Evolutionary conservation across 2,329 filamentous ascomycete species (phyloP), one percentile per base, ranked within the genome.

Genomic region (Basipetospora sp.): DNA sequence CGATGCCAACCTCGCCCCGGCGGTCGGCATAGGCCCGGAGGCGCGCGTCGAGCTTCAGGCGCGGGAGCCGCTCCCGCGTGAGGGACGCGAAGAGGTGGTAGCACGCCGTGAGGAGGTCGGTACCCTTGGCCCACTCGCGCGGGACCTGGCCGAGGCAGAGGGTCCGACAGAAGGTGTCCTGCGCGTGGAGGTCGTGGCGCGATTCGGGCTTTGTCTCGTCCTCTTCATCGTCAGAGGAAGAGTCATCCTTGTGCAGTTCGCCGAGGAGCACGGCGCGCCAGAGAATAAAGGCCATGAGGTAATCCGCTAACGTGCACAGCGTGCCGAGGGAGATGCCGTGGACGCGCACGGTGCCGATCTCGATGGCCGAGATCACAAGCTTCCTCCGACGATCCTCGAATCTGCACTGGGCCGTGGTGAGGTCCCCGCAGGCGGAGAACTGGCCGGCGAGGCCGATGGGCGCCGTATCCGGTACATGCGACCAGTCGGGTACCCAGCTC

Each of bases 401-500:
- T 13, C 36, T 19, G 31, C 44, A 54, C 10, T 41, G 22, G 2
- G 47, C 48, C 16, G 46, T 40, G 4, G 34, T 45, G 10, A 18
- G 22, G n/a, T n/a, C n/a, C n/a, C 27, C 27, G 4, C 47, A 37
- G 6, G 49, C 48, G 0, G 38, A 46, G 39, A 56, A 58, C 5
- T 40, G 17, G 3, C 41, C 41, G 1, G 13, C 29, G 4, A 40
- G 35, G 4, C 41, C 40, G 4, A 55, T 37, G 5, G 48, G 39
- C 5, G 42, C 43, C 0, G 43, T 39, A 5, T 46, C 40, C 2
- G 49, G 43, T 2, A 44, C 44, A 29, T 55, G 47, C 1, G 54
- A 58, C 55, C 56, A 60, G 41, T 59, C 56, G 0, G 56, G 56
- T 3, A 52, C 50, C 51, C 53, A 60, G 0, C 46, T 50, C 2